Conservation (phyloP, 192 early-diverging fungal genomes). For the Linnemannia zychae region DNA sequence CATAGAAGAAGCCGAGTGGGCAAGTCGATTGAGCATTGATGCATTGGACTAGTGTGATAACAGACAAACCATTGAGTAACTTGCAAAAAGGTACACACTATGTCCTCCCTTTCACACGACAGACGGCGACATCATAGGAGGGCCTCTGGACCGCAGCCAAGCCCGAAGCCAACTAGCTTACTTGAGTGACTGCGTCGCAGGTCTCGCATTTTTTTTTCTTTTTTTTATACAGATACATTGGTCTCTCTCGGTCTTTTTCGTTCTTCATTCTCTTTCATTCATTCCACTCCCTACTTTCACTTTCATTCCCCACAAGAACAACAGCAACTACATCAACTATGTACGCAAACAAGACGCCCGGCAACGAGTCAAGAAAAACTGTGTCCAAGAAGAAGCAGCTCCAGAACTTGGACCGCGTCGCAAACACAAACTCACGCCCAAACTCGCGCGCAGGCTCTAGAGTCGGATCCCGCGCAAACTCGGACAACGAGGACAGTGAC, state of each 20-base stretch:
- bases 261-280: conserved; percentile 8
- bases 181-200: conserved; percentile 7
- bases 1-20: no score
- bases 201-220: conserved; percentile 21
- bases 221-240: background rate
- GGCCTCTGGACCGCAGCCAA: background rate
- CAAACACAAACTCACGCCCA: conserved; percentile 27
- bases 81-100: no score
- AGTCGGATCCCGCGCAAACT: conserved; percentile 34
- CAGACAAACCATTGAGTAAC: no score
- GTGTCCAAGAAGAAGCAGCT: conserved; percentile 47
- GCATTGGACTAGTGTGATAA: no score
- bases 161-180: background rate
- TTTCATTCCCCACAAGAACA: background rate
- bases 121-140: no score
- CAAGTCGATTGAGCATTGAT: no score
- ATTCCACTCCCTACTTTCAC: conserved; percentile 2
- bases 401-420: conserved; percentile 38
- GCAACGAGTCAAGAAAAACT: conserved; percentile 30
- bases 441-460: conserved; percentile 39
- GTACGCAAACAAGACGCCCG: conserved; percentile 37
- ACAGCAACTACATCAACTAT: conserved; percentile 4
- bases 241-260: background rate
- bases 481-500: conserved; percentile 50
- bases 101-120: no score